Evolutionary conservation across 805 yeast genomes (phyloP).

Genomic region (Suhomyces emberorum): DNA sequence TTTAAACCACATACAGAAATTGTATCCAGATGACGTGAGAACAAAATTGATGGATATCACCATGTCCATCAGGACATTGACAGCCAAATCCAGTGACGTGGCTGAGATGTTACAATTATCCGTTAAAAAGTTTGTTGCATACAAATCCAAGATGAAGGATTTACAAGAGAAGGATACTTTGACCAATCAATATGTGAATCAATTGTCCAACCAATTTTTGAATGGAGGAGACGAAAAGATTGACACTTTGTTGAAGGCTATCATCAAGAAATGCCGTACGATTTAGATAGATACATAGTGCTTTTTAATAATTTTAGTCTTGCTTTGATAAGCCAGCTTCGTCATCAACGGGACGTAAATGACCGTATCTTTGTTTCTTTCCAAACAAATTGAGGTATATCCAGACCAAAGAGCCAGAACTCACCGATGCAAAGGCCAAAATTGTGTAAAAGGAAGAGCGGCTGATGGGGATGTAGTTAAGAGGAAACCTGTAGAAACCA

Average conservation of each 20-base stretch:
- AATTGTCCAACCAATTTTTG: constrained; percentile 24
- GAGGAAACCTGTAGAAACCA: constrained; percentile 40
- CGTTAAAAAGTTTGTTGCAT: constrained; percentile 68
- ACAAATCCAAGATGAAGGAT: constrained; percentile 41
- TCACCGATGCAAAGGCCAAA: constrained; percentile 19
- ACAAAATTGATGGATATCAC: constrained; percentile 55
- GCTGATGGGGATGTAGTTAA: constrained; percentile 26
- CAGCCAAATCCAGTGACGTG: constrained; percentile 39
- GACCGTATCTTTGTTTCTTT: not conserved
- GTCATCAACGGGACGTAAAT: constrained; percentile 12
- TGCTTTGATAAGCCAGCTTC: constrained; percentile 16
- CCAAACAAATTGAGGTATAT: constrained; percentile 10
- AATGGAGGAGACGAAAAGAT: constrained; percentile 23
- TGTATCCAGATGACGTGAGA: constrained; percentile 37
- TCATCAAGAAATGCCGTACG: constrained; percentile 35
- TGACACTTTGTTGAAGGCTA: constrained; percentile 35
- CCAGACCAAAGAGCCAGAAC: constrained; percentile 22
- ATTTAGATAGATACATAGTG: not conserved
- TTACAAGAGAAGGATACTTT: constrained; percentile 30
- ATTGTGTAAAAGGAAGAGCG: constrained; percentile 17
- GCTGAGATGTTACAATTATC: constrained; percentile 63
- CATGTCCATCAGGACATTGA: constrained; percentile 59
- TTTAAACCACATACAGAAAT: constrained; percentile 47
- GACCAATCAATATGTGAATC: constrained; percentile 23
- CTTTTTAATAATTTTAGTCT: constrained; percentile 9